Conservation (phyloP, 306 rosid species). For the Hylodesmum podocarpum region DNA sequence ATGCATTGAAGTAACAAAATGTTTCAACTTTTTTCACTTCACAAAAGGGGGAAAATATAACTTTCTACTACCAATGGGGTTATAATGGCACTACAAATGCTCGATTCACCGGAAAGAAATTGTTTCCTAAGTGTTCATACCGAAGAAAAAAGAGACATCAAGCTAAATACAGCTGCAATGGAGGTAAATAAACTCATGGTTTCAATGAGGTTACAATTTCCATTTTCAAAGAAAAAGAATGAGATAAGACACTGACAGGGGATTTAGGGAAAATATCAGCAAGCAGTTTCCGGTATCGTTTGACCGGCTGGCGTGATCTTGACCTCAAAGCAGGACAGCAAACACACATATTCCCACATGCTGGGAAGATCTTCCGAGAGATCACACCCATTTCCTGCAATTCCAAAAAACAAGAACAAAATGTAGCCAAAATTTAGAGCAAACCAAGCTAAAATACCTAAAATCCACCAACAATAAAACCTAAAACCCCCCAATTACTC, state of each 20-base stretch:
- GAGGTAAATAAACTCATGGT: neutral
- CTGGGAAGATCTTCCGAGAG: constrained; percentile 91
- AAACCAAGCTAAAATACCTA: constrained; percentile 7
- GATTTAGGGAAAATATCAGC: constrained; percentile 93
- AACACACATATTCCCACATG: constrained; percentile 93
- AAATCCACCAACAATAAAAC: constrained; percentile 19
- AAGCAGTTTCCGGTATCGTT: constrained; percentile 89
- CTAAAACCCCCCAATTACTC: neutral
- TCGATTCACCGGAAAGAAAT: neutral
- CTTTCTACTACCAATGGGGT: neutral
- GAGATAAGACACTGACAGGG: constrained; percentile 45
- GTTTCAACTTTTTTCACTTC: constrained; percentile 9
- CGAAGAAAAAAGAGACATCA: neutral
- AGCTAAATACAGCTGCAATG: constrained; percentile 10
- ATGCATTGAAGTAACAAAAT: neutral
- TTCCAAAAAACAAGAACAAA: constrained; percentile 5
- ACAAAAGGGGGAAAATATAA: neutral
- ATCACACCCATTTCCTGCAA: constrained; percentile 83
- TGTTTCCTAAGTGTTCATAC: neutral
- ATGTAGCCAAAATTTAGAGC: constrained; percentile 5
- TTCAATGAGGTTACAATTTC: neutral
- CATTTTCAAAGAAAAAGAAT: neutral
- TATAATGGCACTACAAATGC: neutral
- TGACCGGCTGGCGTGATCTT: constrained; percentile 92
- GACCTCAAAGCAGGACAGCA: constrained; percentile 98